A percentile compares a stretch with the other conserved stretches of the same genome.
These are phyloP conservation scores for Talaromyces nanjingensis DNA, from an alignment of 495 filamentous ascomycete species.

Conservation along the genomic window DNA sequence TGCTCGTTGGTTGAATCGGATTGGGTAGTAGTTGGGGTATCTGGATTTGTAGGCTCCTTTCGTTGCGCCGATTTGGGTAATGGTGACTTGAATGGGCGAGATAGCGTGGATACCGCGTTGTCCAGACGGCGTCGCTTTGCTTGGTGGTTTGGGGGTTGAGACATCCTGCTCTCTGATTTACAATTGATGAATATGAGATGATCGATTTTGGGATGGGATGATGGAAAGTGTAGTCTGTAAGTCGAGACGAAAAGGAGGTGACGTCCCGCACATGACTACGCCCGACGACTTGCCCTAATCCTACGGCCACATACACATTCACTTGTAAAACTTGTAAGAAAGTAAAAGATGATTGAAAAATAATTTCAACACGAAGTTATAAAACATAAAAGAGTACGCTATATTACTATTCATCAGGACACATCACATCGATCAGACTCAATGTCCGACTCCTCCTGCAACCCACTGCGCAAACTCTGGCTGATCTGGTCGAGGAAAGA, in stretches of 20 bases:
- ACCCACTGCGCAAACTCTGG: slow-evolving; percentile 68
- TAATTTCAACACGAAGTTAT: neutral
- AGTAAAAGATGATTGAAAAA: too few species aligned
- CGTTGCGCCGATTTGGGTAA: slow-evolving; percentile 30
- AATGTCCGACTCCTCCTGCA: slow-evolving; percentile 72
- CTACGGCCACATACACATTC: neutral
- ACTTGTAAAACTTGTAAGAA: too few species aligned
- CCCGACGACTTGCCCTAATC: neutral
- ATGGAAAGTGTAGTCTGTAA: neutral
- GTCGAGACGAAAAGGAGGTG: neutral
- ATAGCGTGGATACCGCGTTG: slow-evolving; percentile 40
- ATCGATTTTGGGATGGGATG: neutral
- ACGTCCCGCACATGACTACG: neutral
- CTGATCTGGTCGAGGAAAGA: slow-evolving; percentile 67
- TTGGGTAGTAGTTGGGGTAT: slow-evolving; percentile 7
- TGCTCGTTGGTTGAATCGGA: neutral
- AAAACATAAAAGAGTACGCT: neutral
- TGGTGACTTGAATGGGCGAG: slow-evolving; percentile 64
- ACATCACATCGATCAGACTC: slow-evolving; percentile 30
- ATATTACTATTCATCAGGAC: slow-evolving; percentile 12
- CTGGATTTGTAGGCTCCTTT: slow-evolving; percentile 10
- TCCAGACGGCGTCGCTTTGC: slow-evolving; percentile 53
- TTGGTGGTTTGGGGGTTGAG: neutral
- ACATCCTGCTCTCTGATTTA: neutral
- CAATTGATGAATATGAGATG: neutral